Percentiles rank a stretch among this genome's conserved stretches.
These are phyloP conservation scores for Aspergillus awamori DNA, from an alignment of 2,329 filamentous ascomycete species.

Conservation along the genomic window DNA sequence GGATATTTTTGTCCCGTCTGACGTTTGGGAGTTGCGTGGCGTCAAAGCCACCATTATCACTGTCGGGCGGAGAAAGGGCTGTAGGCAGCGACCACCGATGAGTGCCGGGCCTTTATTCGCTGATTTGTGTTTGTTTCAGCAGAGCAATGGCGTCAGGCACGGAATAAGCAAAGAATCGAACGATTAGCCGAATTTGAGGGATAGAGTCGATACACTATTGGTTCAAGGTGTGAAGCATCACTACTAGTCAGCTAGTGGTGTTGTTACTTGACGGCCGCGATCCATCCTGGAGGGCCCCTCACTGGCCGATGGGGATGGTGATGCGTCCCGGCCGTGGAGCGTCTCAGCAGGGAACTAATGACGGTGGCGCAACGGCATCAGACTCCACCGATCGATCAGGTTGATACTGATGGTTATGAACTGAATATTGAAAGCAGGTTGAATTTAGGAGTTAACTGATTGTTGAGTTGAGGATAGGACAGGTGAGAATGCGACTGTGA, in stretches of 20 bases:
- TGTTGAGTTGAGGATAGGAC: neutral
- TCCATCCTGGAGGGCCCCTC: neutral
- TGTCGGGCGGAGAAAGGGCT: neutral
- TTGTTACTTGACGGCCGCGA: neutral
- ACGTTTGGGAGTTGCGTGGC: conserved; percentile 1
- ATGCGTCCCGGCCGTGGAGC: neutral
- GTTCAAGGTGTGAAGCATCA: too few species aligned
- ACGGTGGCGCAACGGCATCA: neutral
- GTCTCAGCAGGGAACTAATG: neutral
- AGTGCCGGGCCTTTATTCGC: neutral
- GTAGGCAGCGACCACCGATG: neutral
- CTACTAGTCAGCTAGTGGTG: too few species aligned
- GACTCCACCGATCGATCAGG: neutral
- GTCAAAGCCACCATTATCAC: neutral
- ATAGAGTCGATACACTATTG: too few species aligned
- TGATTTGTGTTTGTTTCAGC: neutral
- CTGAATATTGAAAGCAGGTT: neutral
- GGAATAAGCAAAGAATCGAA: neutral
- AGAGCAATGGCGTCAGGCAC: neutral
- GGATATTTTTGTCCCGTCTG: conserved; percentile 1
- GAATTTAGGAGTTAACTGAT: neutral
- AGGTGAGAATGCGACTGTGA: too few species aligned
- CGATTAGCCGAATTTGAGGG: neutral
- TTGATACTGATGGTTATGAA: neutral
- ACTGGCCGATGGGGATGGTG: neutral